Conservation (phyloP, 208 protist genomes). For the Trypanosoma caninum region DNA sequence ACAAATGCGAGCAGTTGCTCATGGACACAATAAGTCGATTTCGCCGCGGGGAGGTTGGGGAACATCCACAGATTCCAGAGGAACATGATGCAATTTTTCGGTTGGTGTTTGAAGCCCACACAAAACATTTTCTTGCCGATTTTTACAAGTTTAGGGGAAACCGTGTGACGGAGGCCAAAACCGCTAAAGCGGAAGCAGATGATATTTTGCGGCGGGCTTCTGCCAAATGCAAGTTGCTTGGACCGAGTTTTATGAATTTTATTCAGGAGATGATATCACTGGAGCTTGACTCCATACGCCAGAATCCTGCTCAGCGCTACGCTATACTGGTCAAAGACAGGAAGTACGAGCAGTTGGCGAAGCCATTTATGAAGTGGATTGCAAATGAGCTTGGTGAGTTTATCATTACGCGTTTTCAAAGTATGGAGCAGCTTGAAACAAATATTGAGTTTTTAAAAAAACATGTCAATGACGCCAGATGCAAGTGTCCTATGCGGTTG, state of each 20-base stretch:
- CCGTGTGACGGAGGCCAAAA: slow-evolving; percentile 65
- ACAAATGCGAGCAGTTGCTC: slow-evolving; percentile 76
- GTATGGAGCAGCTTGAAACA: slow-evolving; percentile 74
- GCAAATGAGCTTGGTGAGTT: slow-evolving; percentile 74
- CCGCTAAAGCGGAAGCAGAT: slow-evolving; percentile 72
- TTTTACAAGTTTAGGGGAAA: slow-evolving; percentile 85
- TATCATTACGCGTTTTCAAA: slow-evolving; percentile 57
- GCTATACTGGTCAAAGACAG: slow-evolving; percentile 70
- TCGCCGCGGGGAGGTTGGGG: slow-evolving; percentile 64
- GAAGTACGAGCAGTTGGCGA: slow-evolving; percentile 70
- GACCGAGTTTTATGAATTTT: slow-evolving; percentile 87
- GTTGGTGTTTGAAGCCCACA: slow-evolving; percentile 84
- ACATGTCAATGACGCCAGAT: slow-evolving; percentile 66
- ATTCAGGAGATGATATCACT: slow-evolving; percentile 87
- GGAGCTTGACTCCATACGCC: slow-evolving; percentile 82
- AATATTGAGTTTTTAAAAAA: slow-evolving; percentile 65
- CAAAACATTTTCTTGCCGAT: slow-evolving; percentile 84
- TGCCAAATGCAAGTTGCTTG: slow-evolving; percentile 82
- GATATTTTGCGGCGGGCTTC: slow-evolving; percentile 74
- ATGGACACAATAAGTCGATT: slow-evolving; percentile 77
- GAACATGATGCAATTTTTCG: slow-evolving; percentile 74
- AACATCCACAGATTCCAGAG: slow-evolving; percentile 68
- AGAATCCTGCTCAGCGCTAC: slow-evolving; percentile 86
- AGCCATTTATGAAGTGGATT: slow-evolving; percentile 87
- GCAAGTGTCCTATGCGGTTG: slow-evolving; percentile 50